phyloP scores from a whole-genome alignment of 179 eudicot genomes.

The Drosera spatulata region DNA sequence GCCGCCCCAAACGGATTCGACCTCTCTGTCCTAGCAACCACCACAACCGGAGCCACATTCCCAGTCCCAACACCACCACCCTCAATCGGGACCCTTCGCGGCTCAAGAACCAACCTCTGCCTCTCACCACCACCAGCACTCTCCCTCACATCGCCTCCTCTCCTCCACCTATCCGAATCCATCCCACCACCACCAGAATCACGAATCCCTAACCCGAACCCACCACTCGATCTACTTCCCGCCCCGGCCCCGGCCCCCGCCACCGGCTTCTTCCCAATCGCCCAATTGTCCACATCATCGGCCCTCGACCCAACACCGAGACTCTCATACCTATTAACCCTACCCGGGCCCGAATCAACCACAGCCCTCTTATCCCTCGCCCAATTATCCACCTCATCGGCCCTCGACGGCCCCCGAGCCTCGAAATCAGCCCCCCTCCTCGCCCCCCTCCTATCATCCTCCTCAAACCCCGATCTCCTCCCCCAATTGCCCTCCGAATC shows the following conservation, averaged over 20 bases:
- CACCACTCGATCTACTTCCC: conserved; percentile 39
- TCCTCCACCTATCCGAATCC: conserved; percentile 36
- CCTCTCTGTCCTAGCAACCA: conserved; percentile 29
- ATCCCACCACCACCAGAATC: conserved; percentile 28
- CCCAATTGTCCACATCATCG: conserved; percentile 70
- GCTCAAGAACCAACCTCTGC: conserved; percentile 24
- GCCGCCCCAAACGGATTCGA: conserved; percentile 86
- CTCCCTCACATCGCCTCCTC: conserved; percentile 17
- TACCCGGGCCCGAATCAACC: conserved; percentile 14
- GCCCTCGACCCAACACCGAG: conserved; percentile 61
- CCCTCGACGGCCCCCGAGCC: conserved; percentile 35
- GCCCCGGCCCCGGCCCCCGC: conserved; percentile 12
- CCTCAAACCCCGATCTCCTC: conserved; percentile 39
- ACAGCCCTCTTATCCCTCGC: conserved; percentile 39
- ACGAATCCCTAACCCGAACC: conserved; percentile 52
- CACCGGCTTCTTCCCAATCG: conserved; percentile 17
- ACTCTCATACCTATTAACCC: conserved; percentile 25
- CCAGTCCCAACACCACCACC: conserved; percentile 6
- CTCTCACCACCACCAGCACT: conserved; percentile 8
- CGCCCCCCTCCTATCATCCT: conserved; percentile 40
- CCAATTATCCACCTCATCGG: conserved; percentile 77
- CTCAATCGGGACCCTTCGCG: conserved; percentile 16
- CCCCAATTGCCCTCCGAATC: conserved; percentile 18
- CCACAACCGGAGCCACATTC: conserved; percentile 3
- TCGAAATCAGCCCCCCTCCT: conserved; percentile 39